A percentile compares a stretch with the other conserved stretches of the same genome.
These are phyloP conservation scores for Globisporangium parvum DNA, from an alignment of 352 stramenopile species.

Conservation along the genomic window DNA sequence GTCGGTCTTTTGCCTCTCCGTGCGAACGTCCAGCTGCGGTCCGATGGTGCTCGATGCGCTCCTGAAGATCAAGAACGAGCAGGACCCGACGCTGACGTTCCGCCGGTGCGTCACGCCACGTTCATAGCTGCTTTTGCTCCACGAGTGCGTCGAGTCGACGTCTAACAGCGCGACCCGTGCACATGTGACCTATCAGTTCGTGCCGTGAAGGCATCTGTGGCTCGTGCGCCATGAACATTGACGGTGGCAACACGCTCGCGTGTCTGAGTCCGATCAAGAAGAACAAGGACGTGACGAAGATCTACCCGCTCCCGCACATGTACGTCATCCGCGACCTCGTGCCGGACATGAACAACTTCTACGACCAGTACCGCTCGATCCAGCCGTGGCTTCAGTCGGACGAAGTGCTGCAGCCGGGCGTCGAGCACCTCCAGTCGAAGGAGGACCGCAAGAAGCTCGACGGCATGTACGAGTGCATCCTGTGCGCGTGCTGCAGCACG, in stretches of 20 bases:
- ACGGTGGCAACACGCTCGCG: constrained; percentile 97
- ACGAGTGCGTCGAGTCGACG: not conserved
- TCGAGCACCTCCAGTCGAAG: constrained; percentile 86
- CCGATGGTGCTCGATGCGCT: constrained; percentile 99
- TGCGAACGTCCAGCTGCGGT: constrained; percentile 68
- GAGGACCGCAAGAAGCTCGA: constrained; percentile 99
- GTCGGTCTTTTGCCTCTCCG: not conserved
- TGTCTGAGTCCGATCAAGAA: constrained; percentile 97
- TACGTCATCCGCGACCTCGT: constrained; percentile 99
- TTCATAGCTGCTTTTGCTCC: constrained; percentile 3
- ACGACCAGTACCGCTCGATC: constrained; percentile 97
- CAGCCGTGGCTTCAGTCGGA: constrained; percentile 98
- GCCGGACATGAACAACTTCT: constrained; percentile 99
- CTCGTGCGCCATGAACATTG: constrained; percentile 99
- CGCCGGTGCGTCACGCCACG: constrained; percentile 50
- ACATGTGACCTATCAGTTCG: no score
- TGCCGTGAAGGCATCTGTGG: constrained; percentile 99
- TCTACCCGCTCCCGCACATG: constrained; percentile 99
- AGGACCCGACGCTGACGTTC: constrained; percentile 98
- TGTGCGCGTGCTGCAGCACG: constrained; percentile 98
- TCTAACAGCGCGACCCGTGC: not conserved
- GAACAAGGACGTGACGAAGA: constrained; percentile 92
- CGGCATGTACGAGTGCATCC: constrained; percentile 99
- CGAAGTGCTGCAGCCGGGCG: constrained; percentile 80
- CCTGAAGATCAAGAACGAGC: constrained; percentile 99